Conservation (phyloP, 192 early-diverging fungal genomes). For the Helicostylum pulchrum region DNA sequence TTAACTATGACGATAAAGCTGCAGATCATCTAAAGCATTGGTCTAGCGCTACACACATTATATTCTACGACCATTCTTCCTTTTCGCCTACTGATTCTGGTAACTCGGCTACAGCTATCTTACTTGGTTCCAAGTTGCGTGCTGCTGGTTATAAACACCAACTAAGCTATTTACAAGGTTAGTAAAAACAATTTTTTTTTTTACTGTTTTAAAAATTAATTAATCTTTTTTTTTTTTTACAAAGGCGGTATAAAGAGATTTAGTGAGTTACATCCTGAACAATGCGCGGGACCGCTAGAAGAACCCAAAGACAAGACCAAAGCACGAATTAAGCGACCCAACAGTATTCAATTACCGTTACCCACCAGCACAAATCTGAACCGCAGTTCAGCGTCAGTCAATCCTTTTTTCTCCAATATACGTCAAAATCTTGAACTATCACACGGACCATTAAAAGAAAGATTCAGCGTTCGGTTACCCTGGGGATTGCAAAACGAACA, state of each 20-base stretch:
- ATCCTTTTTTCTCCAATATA: constrained; percentile 54
- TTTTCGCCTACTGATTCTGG: constrained; percentile 30
- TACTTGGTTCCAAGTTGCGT: constrained; percentile 52
- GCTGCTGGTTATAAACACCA: constrained; percentile 39
- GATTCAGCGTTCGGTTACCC: constrained; percentile 43
- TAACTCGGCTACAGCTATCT: constrained; percentile 3
- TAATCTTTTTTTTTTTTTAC: neutral
- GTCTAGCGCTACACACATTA: constrained; percentile 54
- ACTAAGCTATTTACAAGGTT: constrained; percentile 45
- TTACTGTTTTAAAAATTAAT: neutral
- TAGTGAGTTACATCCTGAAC: constrained; percentile 9
- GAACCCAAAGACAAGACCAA: neutral
- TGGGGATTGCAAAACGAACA: constrained; percentile 8
- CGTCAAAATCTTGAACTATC: constrained; percentile 47
- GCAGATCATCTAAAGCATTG: constrained; percentile 33
- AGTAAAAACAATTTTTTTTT: neutral
- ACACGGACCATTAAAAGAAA: constrained; percentile 43
- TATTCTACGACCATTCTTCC: constrained; percentile 61
- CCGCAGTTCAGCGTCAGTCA: constrained; percentile 38
- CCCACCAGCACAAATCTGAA: constrained; percentile 26
- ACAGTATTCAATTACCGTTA: constrained; percentile 11
- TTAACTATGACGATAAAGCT: constrained; percentile 42
- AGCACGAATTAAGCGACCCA: neutral
- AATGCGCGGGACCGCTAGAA: constrained; percentile 24
- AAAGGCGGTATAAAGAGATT: constrained; percentile 45